Conservation (phyloP, 116 monocot species). For the Trichopus zeylanicus region DNA sequence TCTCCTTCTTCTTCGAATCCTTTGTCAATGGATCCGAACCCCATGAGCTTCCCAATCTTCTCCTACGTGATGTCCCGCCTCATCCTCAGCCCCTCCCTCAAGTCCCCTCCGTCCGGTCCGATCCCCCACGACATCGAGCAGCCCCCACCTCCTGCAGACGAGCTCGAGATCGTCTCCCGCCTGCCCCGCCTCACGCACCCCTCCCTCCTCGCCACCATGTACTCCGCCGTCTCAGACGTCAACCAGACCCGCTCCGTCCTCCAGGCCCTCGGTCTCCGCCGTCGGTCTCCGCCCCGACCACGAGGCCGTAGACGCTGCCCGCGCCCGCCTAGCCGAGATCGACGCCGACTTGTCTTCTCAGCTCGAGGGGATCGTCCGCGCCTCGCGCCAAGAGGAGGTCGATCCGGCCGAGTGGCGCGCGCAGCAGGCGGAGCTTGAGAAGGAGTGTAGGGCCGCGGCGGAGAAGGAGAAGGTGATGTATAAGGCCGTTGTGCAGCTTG, state of each 20-base stretch:
- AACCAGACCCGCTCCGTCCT: slow-evolving; percentile 59
- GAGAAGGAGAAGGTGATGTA: slow-evolving; percentile 26
- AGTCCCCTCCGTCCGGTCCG: too few species aligned
- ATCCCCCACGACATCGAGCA: slow-evolving; percentile 37
- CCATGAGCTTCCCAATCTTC: slow-evolving; percentile 46
- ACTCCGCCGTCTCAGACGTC: slow-evolving; percentile 60
- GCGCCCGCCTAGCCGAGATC: slow-evolving; percentile 26
- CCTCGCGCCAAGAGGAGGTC: slow-evolving; percentile 16
- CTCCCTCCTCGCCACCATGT: slow-evolving; percentile 63
- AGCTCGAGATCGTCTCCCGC: slow-evolving; percentile 50
- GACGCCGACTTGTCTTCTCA: slow-evolving; percentile 10
- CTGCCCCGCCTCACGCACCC: slow-evolving; percentile 63
- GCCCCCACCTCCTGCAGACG: slow-evolving; percentile 8
- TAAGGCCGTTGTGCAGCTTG: slow-evolving; percentile 40
- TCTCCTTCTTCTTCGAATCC: neutral
- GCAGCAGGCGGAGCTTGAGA: slow-evolving; percentile 23
- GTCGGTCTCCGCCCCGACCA: slow-evolving; percentile 86
- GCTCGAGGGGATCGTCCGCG: slow-evolving; percentile 25
- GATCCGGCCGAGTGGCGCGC: slow-evolving; percentile 10
- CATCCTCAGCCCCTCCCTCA: slow-evolving; percentile 13
- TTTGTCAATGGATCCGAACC: slow-evolving; percentile 48
- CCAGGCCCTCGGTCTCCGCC: slow-evolving; percentile 50
- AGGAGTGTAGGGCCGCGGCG: slow-evolving; percentile 22
- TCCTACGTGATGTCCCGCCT: slow-evolving; percentile 58
- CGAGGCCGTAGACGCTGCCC: slow-evolving; percentile 72